Base-by-base conservation (phyloP, 2,329 filamentous ascomycete genomes). In the Microdochium bolleyi region DNA sequence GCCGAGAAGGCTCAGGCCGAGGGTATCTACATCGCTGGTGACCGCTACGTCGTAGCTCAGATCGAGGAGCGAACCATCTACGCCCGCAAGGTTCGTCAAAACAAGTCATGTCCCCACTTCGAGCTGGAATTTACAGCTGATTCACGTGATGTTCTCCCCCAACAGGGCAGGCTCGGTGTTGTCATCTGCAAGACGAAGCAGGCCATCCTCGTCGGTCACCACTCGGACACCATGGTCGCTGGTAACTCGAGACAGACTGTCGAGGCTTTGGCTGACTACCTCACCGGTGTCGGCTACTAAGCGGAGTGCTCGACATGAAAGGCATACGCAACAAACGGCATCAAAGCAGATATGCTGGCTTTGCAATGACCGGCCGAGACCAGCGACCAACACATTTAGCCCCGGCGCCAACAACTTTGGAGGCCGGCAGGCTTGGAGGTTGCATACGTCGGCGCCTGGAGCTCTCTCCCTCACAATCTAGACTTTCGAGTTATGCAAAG, bases 121-220 rank as follows among this genome's bases (percentile, higher is more conserved):
- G 32, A 48, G 27, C 11, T 30, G 27, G 27, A 30, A 5, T 11
- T 30, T 5, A 27, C 22, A 50, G 10, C 13, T n/a, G 38, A 48
- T 49, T 24, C 48, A 22, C 19, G 34, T 19, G 34, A 16, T 38
- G 27, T 44, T 51, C 21, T 48, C 49, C 14, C 46, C 48, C 37
- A 56, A 56, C 58, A 82, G 78, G 90, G 88, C 62, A 89, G 86
- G 68, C 82, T 86, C 67, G 94, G 94, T 60, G 73, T 96, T 64
- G 78, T 87, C 67, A 82, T 94, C 63, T 85, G 85, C 73, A 95
- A 95, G 79, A 95, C 92, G 64, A 85, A 80, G 65, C 87, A 95
- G 74, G 89, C 91, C 61, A 85, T 97, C 69, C 82, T 99, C 67
- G 74, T 99, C 68, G 88, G 84, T 61, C 90, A 96, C 77, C 90